These are phyloP conservation scores for Chrysanthemum makinoi DNA, from an alignment of 129 eudicot species.

Conservation along the genomic window DNA sequence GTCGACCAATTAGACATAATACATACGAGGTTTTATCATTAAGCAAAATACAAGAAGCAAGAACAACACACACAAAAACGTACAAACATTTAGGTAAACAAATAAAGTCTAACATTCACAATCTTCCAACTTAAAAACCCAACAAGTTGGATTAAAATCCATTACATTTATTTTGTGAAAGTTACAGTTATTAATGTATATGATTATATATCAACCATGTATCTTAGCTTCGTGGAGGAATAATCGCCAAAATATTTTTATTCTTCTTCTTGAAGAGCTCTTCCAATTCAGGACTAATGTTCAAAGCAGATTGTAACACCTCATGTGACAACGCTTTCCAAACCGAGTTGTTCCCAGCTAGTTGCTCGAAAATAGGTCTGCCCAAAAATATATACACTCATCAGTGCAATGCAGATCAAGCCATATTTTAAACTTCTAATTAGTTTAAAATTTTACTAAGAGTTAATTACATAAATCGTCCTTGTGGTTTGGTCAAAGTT, in stretches of 20 bases:
- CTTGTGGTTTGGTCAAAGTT: no score
- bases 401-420: neutral
- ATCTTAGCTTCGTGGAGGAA: slow-evolving; percentile 13
- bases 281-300: slow-evolving; percentile 29
- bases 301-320: slow-evolving; percentile 37
- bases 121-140: neutral
- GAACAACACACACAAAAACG: no score
- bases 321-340: slow-evolving; percentile 39
- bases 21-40: no score
- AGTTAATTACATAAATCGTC: no score
- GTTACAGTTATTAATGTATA: neutral
- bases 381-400: neutral
- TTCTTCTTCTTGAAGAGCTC: slow-evolving; percentile 23
- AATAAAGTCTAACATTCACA: neutral
- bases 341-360: slow-evolving; percentile 40
- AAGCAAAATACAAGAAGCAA: no score
- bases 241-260: neutral
- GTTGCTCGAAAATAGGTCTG: slow-evolving; percentile 34
- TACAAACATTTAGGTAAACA: neutral
- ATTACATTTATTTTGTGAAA: neutral
- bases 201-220: neutral
- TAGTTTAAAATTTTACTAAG: no score
- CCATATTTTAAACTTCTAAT: no score
- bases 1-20: no score
- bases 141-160: neutral